phyloP scores from a whole-genome alignment of 1,139 yeast species.

The Sugiyamaella japonica region DNA sequence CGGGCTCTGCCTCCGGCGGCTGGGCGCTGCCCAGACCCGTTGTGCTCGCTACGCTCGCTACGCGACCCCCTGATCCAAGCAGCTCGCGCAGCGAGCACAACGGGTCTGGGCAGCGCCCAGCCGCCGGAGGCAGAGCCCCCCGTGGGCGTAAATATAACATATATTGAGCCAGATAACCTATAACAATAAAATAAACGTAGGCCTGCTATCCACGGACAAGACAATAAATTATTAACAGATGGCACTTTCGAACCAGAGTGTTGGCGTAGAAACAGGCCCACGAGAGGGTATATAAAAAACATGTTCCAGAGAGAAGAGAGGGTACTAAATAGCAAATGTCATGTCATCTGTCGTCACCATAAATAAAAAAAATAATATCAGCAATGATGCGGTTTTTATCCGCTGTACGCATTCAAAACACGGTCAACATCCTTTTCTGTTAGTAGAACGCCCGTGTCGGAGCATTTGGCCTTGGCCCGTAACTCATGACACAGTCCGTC shows the following conservation, averaged over 20 bases:
- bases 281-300: constrained; percentile 5
- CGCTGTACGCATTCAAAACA: constrained; percentile 46
- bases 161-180: constrained; percentile 10
- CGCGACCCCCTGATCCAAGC: no score
- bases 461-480: constrained; percentile 91
- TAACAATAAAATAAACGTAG: background rate
- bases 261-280: background rate
- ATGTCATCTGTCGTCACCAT: constrained; percentile 13
- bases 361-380: constrained; percentile 5
- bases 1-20: no score
- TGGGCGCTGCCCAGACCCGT: no score
- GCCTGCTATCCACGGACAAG: background rate
- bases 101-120: background rate
- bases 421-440: constrained; percentile 74
- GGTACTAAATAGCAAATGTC: constrained; percentile 1
- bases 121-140: background rate
- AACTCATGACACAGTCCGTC: constrained; percentile 89
- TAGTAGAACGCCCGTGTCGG: constrained; percentile 86
- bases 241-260: background rate
- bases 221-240: background rate
- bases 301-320: background rate
- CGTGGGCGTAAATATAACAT: no score
- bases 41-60: no score
- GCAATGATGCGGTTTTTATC: background rate
- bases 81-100: no score